Evolutionary conservation across 371 early-diverging fungal genomes (phyloP).

Genomic region (Cokeromyces recurvatus): DNA sequence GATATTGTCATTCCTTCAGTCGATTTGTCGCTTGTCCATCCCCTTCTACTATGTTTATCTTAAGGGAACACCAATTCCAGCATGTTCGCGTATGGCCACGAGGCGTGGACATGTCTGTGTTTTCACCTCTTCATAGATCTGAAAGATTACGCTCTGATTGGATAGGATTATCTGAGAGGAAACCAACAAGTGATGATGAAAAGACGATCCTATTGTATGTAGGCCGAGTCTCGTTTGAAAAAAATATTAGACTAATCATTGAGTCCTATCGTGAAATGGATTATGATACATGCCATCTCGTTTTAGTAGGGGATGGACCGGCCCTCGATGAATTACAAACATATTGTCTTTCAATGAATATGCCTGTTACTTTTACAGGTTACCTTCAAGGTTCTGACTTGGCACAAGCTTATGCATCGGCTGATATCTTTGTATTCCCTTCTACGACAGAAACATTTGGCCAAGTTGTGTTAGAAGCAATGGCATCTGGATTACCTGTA

Average conservation of each 20-base stretch:
- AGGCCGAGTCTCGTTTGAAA: constrained; percentile 43
- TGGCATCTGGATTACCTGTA: constrained; percentile 45
- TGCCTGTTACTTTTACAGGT: constrained; percentile 44
- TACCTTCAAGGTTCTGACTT: constrained; percentile 34
- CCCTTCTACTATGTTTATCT: constrained; percentile 28
- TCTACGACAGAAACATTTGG: constrained; percentile 49
- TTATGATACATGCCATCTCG: constrained; percentile 36
- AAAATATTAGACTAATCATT: constrained; percentile 38
- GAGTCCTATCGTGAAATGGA: constrained; percentile 42
- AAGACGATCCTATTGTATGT: constrained; percentile 39
- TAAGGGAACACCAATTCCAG: constrained; percentile 26
- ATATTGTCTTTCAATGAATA: constrained; percentile 9
- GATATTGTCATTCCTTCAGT: constrained; percentile 37
- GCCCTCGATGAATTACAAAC: constrained; percentile 33
- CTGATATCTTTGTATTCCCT: constrained; percentile 47
- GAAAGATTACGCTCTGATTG: constrained; percentile 22
- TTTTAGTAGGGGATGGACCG: constrained; percentile 49
- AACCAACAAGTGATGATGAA: constrained; percentile 3
- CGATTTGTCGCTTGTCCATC: constrained; percentile 39
- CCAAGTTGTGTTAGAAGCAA: constrained; percentile 44
- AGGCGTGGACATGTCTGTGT: constrained; percentile 32
- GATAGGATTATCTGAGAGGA: constrained; percentile 17
- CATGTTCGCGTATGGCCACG: constrained; percentile 40
- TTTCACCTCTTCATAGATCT: constrained; percentile 30
- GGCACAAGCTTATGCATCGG: constrained; percentile 41